A percentile compares a stretch with the other conserved stretches of the same genome.
Conservation (phyloP, 352 stramenopile genomes). For the Phytophthora citricola region DNA sequence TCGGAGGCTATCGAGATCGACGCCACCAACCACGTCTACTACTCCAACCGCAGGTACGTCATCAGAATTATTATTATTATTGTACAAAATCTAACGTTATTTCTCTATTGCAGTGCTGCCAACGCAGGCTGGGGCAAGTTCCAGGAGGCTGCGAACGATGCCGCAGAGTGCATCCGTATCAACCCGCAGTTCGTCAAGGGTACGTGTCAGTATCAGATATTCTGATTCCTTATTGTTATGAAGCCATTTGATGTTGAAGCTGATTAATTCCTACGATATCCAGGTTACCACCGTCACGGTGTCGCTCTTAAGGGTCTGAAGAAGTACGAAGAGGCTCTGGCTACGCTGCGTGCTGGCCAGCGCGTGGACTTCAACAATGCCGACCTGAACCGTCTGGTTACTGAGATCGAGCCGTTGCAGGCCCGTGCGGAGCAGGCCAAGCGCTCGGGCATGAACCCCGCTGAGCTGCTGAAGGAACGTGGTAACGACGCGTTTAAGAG, state of each 20-base stretch:
- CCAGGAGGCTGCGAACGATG: conserved; percentile 88
- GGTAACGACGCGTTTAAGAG: conserved; percentile 95
- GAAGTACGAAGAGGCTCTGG: conserved; percentile 82
- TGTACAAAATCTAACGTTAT: too few species aligned
- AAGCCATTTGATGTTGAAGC: conserved; percentile 15
- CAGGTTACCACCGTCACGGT: conserved; percentile 94
- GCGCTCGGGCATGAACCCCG: conserved; percentile 73
- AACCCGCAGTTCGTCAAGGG: conserved; percentile 96
- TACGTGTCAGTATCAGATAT: conserved; percentile 17
- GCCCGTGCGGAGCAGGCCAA: conserved; percentile 67
- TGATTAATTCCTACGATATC: conserved; percentile 22
- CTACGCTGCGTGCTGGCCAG: conserved; percentile 75
- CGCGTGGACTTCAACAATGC: conserved; percentile 87
- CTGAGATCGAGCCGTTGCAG: conserved; percentile 84
- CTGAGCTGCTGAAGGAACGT: conserved; percentile 94
- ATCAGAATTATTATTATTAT: background rate
- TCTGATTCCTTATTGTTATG: conserved; percentile 14
- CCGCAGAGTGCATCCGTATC: conserved; percentile 89
- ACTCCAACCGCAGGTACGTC: conserved; percentile 91
- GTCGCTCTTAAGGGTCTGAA: conserved; percentile 91
- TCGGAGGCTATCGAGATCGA: conserved; percentile 92
- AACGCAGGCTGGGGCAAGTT: conserved; percentile 72
- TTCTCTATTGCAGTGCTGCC: conserved; percentile 53
- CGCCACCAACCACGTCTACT: conserved; percentile 92
- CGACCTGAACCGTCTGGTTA: conserved; percentile 83